phyloP scores from a whole-genome alignment of 208 protist species.

The Baffinella frigidus region DNA sequence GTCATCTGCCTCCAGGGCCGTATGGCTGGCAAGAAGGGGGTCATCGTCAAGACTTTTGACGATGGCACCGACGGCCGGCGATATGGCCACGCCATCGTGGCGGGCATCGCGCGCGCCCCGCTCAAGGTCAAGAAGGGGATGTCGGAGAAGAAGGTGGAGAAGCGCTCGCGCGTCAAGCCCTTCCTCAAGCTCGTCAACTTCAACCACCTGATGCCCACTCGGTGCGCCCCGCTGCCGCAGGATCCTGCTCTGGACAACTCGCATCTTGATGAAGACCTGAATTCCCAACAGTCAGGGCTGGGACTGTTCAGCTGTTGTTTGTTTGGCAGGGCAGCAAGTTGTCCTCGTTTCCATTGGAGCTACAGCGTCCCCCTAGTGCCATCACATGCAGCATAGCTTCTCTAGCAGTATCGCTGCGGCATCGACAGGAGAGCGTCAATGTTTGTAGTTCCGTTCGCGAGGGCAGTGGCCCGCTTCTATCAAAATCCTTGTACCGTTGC shows the following conservation, averaged over 20 bases:
- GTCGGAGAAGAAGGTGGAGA: constrained; percentile 68
- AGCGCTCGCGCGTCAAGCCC: constrained; percentile 71
- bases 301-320: no score
- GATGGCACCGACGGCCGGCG: constrained; percentile 63
- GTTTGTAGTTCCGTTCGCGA: no score
- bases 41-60: constrained; percentile 74
- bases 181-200: constrained; percentile 76
- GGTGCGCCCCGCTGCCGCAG: neutral
- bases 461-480: no score
- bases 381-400: no score
- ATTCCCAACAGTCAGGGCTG: no score
- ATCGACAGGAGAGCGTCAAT: no score
- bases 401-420: no score
- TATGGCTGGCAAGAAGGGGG: constrained; percentile 77
- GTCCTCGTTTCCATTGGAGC: no score
- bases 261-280: no score
- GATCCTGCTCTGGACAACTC: neutral
- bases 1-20: constrained; percentile 75
- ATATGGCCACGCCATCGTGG: constrained; percentile 73
- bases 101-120: constrained; percentile 73
- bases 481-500: no score
- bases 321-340: no score
- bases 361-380: no score
- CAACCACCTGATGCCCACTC: constrained; percentile 76
- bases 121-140: constrained; percentile 69